Evolutionary conservation across 2,329 filamentous ascomycete species (phyloP).

Genomic region (Intubia oerlemansii): DNA sequence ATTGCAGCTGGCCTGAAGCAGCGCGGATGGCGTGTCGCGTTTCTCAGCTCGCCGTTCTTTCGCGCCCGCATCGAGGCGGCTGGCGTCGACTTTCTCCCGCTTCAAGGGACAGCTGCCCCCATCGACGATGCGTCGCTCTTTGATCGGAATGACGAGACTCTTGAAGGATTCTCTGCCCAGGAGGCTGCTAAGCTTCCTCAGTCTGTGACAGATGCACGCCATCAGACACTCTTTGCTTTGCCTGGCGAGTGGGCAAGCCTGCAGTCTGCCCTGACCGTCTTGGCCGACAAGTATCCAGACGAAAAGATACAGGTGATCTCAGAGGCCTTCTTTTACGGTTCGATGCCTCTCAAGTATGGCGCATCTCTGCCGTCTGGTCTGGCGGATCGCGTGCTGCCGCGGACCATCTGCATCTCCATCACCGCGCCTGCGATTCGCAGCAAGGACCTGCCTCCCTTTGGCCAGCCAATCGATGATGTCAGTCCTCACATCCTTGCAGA

Average conservation of each 20-base stretch:
- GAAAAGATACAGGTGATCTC: conserved; percentile 12
- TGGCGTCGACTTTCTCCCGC: conserved; percentile 14
- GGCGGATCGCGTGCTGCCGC: no score
- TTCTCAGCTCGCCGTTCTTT: conserved; percentile 17
- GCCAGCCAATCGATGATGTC: no score
- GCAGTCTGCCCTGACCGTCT: conserved; percentile 9
- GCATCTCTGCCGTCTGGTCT: conserved; percentile 10
- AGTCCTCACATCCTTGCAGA: conserved; percentile 9
- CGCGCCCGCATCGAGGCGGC: conserved; percentile 13
- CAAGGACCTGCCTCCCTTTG: conserved; percentile 15
- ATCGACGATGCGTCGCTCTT: conserved; percentile 13
- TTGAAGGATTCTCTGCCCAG: conserved; percentile 3
- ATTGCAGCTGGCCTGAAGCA: conserved; percentile 13
- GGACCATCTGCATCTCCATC: conserved; percentile 15
- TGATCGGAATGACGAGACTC: conserved; percentile 3
- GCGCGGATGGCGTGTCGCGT: conserved; percentile 14
- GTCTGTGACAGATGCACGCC: conserved; percentile 13
- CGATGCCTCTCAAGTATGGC: conserved; percentile 14
- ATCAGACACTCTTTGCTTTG: conserved; percentile 14
- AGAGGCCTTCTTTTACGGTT: conserved; percentile 16
- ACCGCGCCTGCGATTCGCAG: conserved; percentile 16
- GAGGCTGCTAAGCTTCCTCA: conserved; percentile 3
- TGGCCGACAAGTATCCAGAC: conserved; percentile 8
- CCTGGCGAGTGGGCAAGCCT: conserved; percentile 15
- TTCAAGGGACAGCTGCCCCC: conserved; percentile 13